Evolutionary conservation across 225 moss, liverwort and hornwort species (phyloP).

Genomic region (Neckera pumila): DNA sequence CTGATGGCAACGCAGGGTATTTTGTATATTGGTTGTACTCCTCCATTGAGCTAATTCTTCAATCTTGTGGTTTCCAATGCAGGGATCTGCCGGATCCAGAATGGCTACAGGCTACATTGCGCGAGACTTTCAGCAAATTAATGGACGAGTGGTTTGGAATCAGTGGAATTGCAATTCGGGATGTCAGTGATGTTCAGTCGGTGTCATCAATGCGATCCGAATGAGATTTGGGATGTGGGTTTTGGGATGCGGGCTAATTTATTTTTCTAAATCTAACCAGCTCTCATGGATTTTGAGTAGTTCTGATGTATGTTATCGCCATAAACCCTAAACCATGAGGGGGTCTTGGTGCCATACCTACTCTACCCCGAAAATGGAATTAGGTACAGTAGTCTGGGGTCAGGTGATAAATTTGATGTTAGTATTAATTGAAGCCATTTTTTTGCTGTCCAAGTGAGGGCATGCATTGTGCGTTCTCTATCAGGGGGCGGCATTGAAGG

Average conservation of each 20-base stretch:
- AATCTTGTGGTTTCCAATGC: slow-evolving; percentile 1
- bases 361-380: neutral
- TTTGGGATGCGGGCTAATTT: neutral
- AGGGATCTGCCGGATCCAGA: slow-evolving; percentile 62
- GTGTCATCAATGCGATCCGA: slow-evolving; percentile 79
- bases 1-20: neutral
- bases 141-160: slow-evolving; percentile 51
- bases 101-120: slow-evolving; percentile 54
- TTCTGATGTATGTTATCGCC: neutral
- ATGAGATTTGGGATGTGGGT: neutral
- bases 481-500: neutral
- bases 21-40: neutral
- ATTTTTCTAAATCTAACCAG: neutral
- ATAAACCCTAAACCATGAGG: neutral
- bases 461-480: neutral
- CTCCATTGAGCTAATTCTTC: neutral
- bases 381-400: neutral
- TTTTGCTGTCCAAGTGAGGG: neutral
- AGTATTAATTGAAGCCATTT: neutral
- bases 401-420: neutral
- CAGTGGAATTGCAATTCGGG: slow-evolving; percentile 17
- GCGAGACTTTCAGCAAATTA: slow-evolving; percentile 36
- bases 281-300: neutral
- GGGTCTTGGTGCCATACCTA: neutral
- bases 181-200: slow-evolving; percentile 70